These are phyloP conservation scores for Chlamydomonas asymmetrica DNA, from an alignment of 139 green algal species.

Conservation along the genomic window DNA sequence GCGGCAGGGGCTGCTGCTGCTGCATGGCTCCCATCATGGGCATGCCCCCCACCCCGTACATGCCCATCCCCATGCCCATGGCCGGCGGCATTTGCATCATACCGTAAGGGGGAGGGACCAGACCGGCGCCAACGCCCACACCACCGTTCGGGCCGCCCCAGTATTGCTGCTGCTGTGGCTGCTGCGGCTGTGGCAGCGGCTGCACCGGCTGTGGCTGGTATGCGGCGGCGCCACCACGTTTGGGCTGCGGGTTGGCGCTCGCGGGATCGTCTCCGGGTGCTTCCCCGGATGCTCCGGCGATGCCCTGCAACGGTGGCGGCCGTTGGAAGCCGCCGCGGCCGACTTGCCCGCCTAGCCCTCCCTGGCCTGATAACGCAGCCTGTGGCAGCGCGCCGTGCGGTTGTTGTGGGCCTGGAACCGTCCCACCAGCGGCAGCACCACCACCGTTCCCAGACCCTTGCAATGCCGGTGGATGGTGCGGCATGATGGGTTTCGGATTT, in stretches of 20 bases:
- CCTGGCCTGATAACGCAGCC: too few relatives aligned
- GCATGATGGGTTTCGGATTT: neutral
- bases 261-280: neutral
- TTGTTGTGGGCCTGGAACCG: neutral
- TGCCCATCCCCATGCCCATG: neutral
- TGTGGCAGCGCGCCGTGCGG: too few relatives aligned
- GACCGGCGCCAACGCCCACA: too few relatives aligned
- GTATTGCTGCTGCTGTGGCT: neutral
- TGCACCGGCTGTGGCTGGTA: neutral
- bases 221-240: neutral
- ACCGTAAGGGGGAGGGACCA: too few relatives aligned
- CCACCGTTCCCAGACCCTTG: neutral
- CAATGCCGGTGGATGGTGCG: neutral
- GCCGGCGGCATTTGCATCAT: neutral
- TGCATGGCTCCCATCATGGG: too few relatives aligned
- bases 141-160: neutral
- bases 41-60: too few relatives aligned
- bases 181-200: too few relatives aligned
- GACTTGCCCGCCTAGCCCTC: too few relatives aligned
- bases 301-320: neutral
- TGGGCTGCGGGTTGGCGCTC: neutral
- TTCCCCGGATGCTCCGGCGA: neutral
- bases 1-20: neutral
- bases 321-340: neutral
- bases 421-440: neutral